Evolutionary conservation across 257 asterid species (phyloP), one percentile per base, ranked within the genome.

Genomic region (Solanum ossicruentum): DNA sequence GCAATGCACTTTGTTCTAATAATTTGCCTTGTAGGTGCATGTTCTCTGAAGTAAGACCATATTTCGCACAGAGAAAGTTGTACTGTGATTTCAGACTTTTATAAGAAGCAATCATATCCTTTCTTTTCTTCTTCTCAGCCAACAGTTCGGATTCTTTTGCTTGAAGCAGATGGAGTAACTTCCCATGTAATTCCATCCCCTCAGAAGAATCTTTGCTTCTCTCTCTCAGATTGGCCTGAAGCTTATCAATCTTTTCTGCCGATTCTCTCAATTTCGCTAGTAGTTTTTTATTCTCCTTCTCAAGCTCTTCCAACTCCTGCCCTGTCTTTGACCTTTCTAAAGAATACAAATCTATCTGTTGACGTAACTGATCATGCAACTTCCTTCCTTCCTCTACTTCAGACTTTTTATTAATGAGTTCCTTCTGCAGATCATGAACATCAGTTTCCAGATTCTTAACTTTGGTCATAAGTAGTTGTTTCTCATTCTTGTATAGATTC

Each of bases 31-130:
- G 88, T n/a, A 91, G 85, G 57, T 81, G 87, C 88, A 71, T 84
- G 78, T 88, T 90, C 85, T 94, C 95, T 69, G 87, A 60, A 66
- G 91, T 90, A 80, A 90, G 93, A 66, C 90, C 90, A 82, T 43
- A 82, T 72, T 89, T 91, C 83, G 86, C 87, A 61, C 92, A 89
- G 66, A 95, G 91, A 88, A 87, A 92, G 52, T 54, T 90, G 92
- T 91, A 86, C 86, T 92, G 94, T 87, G 97, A 92, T 88, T 91
- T 94, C 88, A 95, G 89, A 77, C 79, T 90, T 94, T 92, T 95
- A 86, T 87, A 92, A 47, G 89, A 85, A 88, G 61, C 63, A 23
- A 88, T 3, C 41, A 36, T 78, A 12, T 91, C 92, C 63, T 39
- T 86, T 81, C 52, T 87, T 88, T 90, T 91, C 81, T 75, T 89